Evolutionary conservation across 1,284 basidiomycete genomes (phyloP), one percentile per base, ranked within the genome.

Genomic region (Ustilago cynodontis): DNA sequence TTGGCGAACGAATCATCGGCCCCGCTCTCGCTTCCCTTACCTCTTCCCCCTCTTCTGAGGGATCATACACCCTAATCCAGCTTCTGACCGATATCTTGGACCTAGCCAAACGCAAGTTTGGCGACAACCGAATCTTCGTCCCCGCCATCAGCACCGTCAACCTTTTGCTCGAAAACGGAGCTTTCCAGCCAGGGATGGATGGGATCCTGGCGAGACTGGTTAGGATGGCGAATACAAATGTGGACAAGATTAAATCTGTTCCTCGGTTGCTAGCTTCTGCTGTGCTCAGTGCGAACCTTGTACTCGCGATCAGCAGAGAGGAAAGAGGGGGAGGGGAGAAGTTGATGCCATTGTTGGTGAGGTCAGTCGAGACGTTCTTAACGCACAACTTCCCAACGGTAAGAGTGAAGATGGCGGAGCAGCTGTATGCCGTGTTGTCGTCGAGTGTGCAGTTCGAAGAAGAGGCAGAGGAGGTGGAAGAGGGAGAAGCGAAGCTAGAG

Each of bases 81-180:
- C 55, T 79, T 0, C 55, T 77, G 14, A 51, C 2, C 24, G 65
- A 75, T 20, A 59, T 82, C 16, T 59, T 64, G 16, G 13, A 47
- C 1, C 56, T 76, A 5, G 74, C 68, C 18, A 64, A 59, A 24
- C 10, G 39, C 5, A 51, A 76, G 18, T 78, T 77, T 33, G 68
- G 71, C 18, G 62, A 81, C 35, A 84, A 83, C 56, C 58, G 78
- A 0, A 56, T 72, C 20, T 77, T 81, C 37, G 50, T 84, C 5
- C 80, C 82, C 13, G 54, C 66, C 16, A 31, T 82, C 0, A 37
- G 52, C 18, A 73, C 77, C 2, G 58, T 71, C 13, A 73, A 68
- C 16, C 65, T 80, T 18, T 33, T 83, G 4, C 58, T 83, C 50
- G 82, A 83, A 20, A 65, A 67, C 24, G 80, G 68, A 1, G 65